A percentile compares a stretch with the other conserved stretches of the same genome.
These are phyloP conservation scores for Lyophyllum atratum DNA, from an alignment of 768 basidiomycete species.

Conservation along the genomic window DNA sequence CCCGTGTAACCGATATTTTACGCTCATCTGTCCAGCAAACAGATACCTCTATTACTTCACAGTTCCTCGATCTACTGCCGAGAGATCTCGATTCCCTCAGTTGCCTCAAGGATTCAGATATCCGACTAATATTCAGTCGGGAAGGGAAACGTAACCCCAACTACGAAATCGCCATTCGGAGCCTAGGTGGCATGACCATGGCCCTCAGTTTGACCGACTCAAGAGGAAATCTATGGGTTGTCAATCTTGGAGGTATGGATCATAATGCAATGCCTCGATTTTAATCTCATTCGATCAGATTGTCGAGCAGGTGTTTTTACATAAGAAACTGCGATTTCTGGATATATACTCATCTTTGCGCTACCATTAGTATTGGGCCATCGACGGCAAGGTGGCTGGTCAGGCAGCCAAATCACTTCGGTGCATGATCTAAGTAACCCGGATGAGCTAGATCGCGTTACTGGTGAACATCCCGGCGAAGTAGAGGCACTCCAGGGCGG, in stretches of 20 bases:
- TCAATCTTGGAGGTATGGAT: constrained; percentile 47
- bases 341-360: not conserved
- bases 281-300: constrained; percentile 9
- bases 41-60: constrained; percentile 44
- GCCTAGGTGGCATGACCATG: constrained; percentile 57
- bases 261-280: not conserved
- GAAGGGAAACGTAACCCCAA: not conserved
- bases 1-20: constrained; percentile 5
- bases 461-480: constrained; percentile 52
- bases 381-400: constrained; percentile 37
- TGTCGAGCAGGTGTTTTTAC: constrained; percentile 14
- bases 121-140: not conserved
- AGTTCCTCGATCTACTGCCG: constrained; percentile 47
- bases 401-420: constrained; percentile 39
- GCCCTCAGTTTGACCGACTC: constrained; percentile 54
- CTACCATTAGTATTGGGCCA: constrained; percentile 7
- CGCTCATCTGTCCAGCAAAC: constrained; percentile 20
- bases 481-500: constrained; percentile 41
- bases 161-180: constrained; percentile 21
- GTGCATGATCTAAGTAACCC: constrained; percentile 44
- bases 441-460: constrained; percentile 46
- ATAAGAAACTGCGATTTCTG: not conserved
- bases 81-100: constrained; percentile 18
- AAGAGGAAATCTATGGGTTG: constrained; percentile 55
- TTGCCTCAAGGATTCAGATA: constrained; percentile 5